Percentiles rank a stretch among this genome's conserved stretches.
Evolutionary conservation across 2,329 filamentous ascomycete genomes (phyloP).

Genomic region (Tolypocladium sp.): DNA sequence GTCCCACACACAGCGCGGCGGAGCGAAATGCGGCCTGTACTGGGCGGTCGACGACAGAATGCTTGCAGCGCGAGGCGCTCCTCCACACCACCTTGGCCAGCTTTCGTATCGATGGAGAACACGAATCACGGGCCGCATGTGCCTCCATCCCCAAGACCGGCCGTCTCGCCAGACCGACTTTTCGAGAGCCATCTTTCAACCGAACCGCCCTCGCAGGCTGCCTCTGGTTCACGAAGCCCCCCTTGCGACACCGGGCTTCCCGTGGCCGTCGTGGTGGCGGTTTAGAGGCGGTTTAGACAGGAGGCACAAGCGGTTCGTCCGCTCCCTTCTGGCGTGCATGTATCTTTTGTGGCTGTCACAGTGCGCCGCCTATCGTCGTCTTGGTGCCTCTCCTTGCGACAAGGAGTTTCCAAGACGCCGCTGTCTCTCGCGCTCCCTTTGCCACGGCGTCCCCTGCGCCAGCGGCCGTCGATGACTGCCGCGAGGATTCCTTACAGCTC

Average conservation of each 20-base stretch:
- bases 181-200: neutral
- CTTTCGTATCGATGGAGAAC: neutral
- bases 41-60: neutral
- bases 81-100: neutral
- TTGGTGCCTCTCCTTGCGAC: neutral
- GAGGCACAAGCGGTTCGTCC: neutral
- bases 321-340: neutral
- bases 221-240: neutral
- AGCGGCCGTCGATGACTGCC: neutral
- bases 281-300: neutral
- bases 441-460: neutral
- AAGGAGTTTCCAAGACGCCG: neutral
- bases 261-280: neutral
- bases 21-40: neutral
- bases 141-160: neutral
- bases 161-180: neutral
- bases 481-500: neutral
- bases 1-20: neutral
- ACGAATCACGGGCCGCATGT: neutral
- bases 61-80: neutral
- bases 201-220: neutral
- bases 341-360: neutral
- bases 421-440: neutral
- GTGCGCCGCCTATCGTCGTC: neutral
- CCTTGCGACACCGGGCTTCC: neutral